These are phyloP conservation scores for Calocybe gangraenosa DNA, from an alignment of 768 basidiomycete genomes.

Conservation along the genomic window DNA sequence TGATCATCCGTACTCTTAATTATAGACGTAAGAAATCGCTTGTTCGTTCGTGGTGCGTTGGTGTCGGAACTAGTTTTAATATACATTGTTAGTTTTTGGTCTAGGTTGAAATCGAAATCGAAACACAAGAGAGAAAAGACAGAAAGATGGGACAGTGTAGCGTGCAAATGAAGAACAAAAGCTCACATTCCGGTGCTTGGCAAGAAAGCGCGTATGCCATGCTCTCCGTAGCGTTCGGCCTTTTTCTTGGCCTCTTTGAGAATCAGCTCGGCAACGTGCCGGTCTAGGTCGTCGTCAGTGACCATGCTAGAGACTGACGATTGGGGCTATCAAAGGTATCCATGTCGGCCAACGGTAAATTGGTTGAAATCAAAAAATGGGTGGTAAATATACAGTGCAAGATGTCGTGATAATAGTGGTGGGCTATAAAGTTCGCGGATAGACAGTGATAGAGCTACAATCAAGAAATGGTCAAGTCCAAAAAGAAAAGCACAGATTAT, in stretches of 20 bases:
- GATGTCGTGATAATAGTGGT: constrained; percentile 7
- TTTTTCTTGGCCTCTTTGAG: constrained; percentile 92
- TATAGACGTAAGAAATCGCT: constrained; percentile 79
- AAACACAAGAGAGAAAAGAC: too few relatives aligned
- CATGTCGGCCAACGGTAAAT: too few relatives aligned
- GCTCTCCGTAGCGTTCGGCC: constrained; percentile 71
- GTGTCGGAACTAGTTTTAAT: constrained; percentile 55
- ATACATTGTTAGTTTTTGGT: not conserved
- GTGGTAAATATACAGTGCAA: constrained; percentile 7
- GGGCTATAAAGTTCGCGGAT: not conserved
- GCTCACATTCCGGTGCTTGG: constrained; percentile 45
- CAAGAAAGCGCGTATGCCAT: constrained; percentile 79
- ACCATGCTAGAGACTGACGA: constrained; percentile 53
- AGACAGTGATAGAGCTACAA: constrained; percentile 10
- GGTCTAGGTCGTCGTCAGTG: constrained; percentile 84
- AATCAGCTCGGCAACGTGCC: constrained; percentile 87
- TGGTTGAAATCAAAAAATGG: too few relatives aligned
- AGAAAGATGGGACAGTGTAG: too few relatives aligned
- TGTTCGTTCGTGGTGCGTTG: constrained; percentile 76
- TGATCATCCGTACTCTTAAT: constrained; percentile 95
- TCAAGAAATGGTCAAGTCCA: constrained; percentile 5
- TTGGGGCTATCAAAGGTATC: too few relatives aligned
- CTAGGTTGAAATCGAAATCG: not conserved
- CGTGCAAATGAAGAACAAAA: too few relatives aligned
- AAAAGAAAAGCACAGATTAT: constrained; percentile 17